Evolutionary conservation across 2,329 filamentous ascomycete species (phyloP), one percentile per base, ranked within the genome.

Genomic region (Pezicula rhizophila): DNA sequence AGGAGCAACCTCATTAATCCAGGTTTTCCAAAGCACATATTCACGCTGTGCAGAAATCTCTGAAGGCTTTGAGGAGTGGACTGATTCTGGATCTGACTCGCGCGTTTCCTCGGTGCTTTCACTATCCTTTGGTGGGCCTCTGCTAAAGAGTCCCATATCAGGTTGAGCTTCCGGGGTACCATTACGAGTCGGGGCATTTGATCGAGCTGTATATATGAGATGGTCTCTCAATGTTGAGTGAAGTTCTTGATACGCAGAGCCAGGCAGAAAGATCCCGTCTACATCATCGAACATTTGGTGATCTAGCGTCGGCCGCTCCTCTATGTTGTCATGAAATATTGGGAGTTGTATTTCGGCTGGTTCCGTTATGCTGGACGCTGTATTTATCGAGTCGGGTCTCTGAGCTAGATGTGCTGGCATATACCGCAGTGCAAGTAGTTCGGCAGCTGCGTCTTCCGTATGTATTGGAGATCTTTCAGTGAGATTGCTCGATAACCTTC

Each of bases 221-320:
- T 70, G 68, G 42, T 72, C 69, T 14, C 72, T 65, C 2, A 75
- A 56, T 1, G 70, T 70, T 2, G 70, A 70, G 47, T 75, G 71
- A 1, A 74, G 59, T 38, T 73, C 70, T 46, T 72, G 69, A 34
- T 74, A 75, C 1, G 68, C 66, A 1, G 72, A 73, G 1, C 72
- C 72, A 1, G 72, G 72, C 2, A 73, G 53, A 49, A 76, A 76
- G 17, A 75, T 67, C 44, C 72, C 71, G 43, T 63, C 63, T 10
- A 28, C 26, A 17, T 46, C 42, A 35, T 49, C 52, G 41, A 52
- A 54, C 3, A 54, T 45, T 11, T 39, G 39, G 5, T 49, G 46
- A n/a, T 53, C 34, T 33, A 47, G 46, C 11, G 25, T 15, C n/a
- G 42, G 8, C 12, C 33, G n/a, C 14, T 46, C 28, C 7, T 39